Base-by-base conservation (phyloP, 495 filamentous ascomycete species). In the Penicillium cataractarum region DNA sequence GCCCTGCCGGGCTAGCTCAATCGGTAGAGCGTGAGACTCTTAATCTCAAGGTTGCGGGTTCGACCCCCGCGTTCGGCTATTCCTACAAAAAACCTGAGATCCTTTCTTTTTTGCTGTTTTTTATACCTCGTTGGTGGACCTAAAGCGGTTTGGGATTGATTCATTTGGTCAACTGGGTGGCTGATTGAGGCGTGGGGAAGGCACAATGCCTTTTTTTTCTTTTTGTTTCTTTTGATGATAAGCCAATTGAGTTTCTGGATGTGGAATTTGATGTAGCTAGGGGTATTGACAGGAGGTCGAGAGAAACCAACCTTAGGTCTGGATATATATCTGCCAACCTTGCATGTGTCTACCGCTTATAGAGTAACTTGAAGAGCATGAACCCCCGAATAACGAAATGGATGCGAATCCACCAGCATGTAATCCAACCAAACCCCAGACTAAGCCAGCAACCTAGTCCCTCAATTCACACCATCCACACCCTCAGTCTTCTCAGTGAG, bases 11-110 rank as follows among this genome's bases (percentile, higher is more conserved):
- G 86, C 85, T 90, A 89, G 87, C 87, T 90, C 87, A 89, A 89
- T 90, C 87, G 87, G 87, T 88, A 89, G 87, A 89, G 87, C 87
- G 87, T 89, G 84, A 88, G 87, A 89, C 87, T 90, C 87, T 90
- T 90, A 89, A 87, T 87, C 84, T 86, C 81, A 87, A 87, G 83
- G 84, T 81, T 86, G 83, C 78, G 84, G 84, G 83, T 84, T 84
- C 81, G 77, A 83, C 79, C 79, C 81, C 81, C 81, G 69, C 76
- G 76, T 78, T 77, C 66, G 76, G 74, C 74, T 78, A 68, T 63
- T 66, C 54, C 67, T 76, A 69, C 48, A 71, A 62, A 66, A n/a
- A 58, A 44, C 61, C 22, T 60, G 60, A 69, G 66, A 66, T 66
- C 55, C 56, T 57, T 67, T 63, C 63, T 65, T 71, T 65, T 67